Conservation (phyloP, 2,329 filamentous ascomycete species). For the Geosmithia morbida region DNA sequence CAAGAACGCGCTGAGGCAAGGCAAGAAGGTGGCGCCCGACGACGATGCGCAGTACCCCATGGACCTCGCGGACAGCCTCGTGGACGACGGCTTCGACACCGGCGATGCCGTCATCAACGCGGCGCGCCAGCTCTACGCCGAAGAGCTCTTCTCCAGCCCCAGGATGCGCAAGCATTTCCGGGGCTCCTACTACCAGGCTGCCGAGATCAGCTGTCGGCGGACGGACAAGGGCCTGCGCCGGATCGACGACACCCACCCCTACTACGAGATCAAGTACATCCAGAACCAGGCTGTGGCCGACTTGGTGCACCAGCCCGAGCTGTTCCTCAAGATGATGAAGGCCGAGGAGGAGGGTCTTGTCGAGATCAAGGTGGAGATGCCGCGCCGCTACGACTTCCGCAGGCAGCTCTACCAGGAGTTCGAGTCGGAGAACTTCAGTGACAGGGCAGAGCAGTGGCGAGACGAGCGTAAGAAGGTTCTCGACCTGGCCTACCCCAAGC, state of each 20-base stretch:
- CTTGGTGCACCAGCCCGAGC: slow-evolving; percentile 68
- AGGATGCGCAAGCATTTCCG: slow-evolving; percentile 81
- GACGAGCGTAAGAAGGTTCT: slow-evolving; percentile 73
- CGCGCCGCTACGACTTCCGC: slow-evolving; percentile 62
- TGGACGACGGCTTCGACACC: slow-evolving; percentile 60
- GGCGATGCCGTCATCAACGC: slow-evolving; percentile 62
- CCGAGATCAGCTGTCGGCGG: slow-evolving; percentile 72
- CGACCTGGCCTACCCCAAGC: slow-evolving; percentile 64
- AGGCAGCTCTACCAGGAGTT: slow-evolving; percentile 70
- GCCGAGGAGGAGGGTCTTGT: slow-evolving; percentile 89
- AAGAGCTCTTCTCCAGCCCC: slow-evolving; percentile 79
- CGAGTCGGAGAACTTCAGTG: slow-evolving; percentile 88
- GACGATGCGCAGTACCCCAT: slow-evolving; percentile 69
- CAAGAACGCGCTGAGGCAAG: slow-evolving; percentile 67
- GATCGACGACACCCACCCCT: slow-evolving; percentile 90
- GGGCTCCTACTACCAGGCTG: slow-evolving; percentile 67
- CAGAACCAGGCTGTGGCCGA: slow-evolving; percentile 75
- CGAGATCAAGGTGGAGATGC: slow-evolving; percentile 67
- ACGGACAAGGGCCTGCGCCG: slow-evolving; percentile 89
- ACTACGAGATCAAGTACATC: slow-evolving; percentile 96
- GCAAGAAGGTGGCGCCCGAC: slow-evolving; percentile 69
- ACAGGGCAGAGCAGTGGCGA: slow-evolving; percentile 92
- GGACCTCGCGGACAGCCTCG: slow-evolving; percentile 70
- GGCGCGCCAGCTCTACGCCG: slow-evolving; percentile 76
- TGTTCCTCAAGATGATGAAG: slow-evolving; percentile 94